Evolutionary conservation across 2,329 filamentous ascomycete species (phyloP), one percentile per base, ranked within the genome.

Genomic region (Cordyceps fumosorosea): DNA sequence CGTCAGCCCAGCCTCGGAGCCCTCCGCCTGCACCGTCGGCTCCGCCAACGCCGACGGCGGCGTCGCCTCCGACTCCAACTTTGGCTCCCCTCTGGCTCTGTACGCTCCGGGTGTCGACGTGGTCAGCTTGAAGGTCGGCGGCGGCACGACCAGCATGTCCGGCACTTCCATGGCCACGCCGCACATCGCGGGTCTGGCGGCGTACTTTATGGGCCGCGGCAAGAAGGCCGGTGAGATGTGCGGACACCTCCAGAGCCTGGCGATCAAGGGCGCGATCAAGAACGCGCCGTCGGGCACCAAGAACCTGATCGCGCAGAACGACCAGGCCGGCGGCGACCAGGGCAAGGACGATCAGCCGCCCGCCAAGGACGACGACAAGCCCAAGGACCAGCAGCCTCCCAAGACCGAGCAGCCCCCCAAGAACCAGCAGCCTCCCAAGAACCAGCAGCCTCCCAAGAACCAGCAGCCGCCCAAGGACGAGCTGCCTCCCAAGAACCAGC

Each of bases 1-100:
- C 22, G 63, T 53, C 20, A 67, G 65, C 2, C 65, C 66, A 14
- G 64, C 64, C 1, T 68, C 66, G 3, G 66, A 68, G n/a, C 60
- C 65, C 8, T 58, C 62, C 5, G 64, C 60, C 14, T 65, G 69
- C 62, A 67, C 68, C 11, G 68, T 69, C 24, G 68, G 66, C 18
- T 65, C 64, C 24, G 62, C 60, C 51, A 73, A 75, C 56, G 63
- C 64, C 18, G 62, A 66, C 29, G 74, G 77, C 64, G 64, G 66
- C 18, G 69, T 71, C 12, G 73, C 77, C 11, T 67, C 64, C 16
- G 79, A 76, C 70, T 77, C 75, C 62, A 81, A 80, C 70, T 78
- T 56, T 14, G 60, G 60, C 60, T 16, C n/a, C 34, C 7, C 50
- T 26, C 78, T 90, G 89, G 80, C 90, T 90, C 55, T 62, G 24